A percentile compares a stretch with the other conserved stretches of the same genome.
Conservation (phyloP, 306 rosid genomes). For the Lupinus albus region DNA sequence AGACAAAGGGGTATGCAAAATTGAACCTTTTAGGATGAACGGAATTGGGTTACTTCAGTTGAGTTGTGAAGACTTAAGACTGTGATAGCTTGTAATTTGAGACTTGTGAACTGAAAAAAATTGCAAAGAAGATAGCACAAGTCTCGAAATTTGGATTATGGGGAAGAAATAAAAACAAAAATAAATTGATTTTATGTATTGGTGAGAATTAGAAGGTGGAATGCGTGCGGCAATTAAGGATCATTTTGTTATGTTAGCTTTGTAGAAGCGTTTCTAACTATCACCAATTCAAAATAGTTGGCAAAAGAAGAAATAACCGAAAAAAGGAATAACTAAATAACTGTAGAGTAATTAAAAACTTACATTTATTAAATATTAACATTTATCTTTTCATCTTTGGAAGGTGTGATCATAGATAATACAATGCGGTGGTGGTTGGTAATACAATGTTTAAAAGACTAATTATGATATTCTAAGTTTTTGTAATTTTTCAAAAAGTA, state of each 20-base stretch:
- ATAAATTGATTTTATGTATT: not conserved
- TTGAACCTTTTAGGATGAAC: constrained; percentile 23
- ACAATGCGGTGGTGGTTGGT: no score
- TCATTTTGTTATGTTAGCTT: not conserved
- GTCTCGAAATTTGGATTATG: constrained; percentile 34
- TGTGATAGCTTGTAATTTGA: not conserved
- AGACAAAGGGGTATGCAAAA: constrained; percentile 39
- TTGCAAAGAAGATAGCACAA: not conserved
- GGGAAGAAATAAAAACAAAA: not conserved
- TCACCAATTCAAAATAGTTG: no score
- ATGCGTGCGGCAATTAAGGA: not conserved
- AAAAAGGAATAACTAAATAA: no score
- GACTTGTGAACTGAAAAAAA: not conserved
- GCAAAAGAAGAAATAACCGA: no score
- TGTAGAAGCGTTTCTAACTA: no score
- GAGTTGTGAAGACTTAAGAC: not conserved
- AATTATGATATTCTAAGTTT: no score
- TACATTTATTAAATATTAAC: no score
- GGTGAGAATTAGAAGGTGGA: not conserved
- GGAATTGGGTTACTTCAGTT: not conserved
- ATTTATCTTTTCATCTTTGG: no score
- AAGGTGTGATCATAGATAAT: no score
- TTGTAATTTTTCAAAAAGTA: no score
- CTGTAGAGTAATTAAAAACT: no score
- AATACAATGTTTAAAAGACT: no score